phyloP scores from a whole-genome alignment of 345 rosid species.

The Citrus glauca region DNA sequence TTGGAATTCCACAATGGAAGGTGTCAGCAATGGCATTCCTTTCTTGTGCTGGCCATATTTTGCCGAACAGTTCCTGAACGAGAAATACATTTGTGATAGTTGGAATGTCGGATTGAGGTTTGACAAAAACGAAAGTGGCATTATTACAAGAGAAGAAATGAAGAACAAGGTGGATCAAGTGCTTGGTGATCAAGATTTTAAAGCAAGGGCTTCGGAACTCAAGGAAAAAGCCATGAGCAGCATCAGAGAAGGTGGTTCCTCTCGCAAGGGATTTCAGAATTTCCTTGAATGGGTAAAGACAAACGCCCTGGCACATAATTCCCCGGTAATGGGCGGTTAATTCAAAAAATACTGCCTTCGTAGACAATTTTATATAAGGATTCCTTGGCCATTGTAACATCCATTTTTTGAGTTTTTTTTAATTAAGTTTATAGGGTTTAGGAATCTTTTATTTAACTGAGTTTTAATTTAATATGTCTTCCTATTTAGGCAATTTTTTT shows the following conservation, averaged over 20 bases:
- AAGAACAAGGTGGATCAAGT: background rate
- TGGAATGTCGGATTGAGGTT: background rate
- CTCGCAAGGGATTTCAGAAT: background rate
- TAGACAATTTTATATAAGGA: too few relatives aligned
- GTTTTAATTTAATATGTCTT: too few relatives aligned
- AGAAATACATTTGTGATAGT: background rate
- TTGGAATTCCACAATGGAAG: background rate
- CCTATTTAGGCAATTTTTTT: too few relatives aligned
- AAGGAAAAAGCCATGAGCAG: background rate
- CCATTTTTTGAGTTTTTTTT: too few relatives aligned
- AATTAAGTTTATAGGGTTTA: too few relatives aligned
- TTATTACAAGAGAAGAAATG: background rate
- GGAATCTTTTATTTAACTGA: too few relatives aligned
- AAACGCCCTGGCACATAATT: too few relatives aligned
- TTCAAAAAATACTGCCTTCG: too few relatives aligned
- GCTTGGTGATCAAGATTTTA: background rate
- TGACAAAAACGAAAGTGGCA: background rate
- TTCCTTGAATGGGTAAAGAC: background rate
- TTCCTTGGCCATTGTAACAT: too few relatives aligned
- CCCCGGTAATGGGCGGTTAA: too few relatives aligned
- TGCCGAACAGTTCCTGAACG: background rate
- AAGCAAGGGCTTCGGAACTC: background rate
- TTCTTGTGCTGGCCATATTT: background rate
- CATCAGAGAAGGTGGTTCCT: background rate
- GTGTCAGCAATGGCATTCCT: background rate